Percentiles rank a stretch among this genome's conserved stretches.
Conservation (phyloP, 2,329 filamentous ascomycete genomes). For the Chrysoporthe cubensis region DNA sequence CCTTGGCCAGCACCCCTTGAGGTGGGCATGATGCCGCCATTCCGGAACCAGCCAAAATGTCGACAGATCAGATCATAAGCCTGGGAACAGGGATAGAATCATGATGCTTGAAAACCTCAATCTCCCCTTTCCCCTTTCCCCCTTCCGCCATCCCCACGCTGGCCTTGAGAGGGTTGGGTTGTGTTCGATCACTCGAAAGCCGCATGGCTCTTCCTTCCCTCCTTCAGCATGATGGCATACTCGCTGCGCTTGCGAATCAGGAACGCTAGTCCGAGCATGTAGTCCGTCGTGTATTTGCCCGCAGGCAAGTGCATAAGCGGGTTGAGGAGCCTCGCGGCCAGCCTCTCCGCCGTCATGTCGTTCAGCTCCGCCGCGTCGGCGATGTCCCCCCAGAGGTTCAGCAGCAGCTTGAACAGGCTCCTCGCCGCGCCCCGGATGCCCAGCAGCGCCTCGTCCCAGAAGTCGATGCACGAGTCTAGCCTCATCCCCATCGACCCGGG, state of each 20-base stretch:
- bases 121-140: neutral
- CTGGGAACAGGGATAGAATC: too few species aligned
- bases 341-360: constrained; percentile 49
- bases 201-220: constrained; percentile 35
- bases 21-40: too few species aligned
- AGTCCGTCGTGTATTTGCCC: constrained; percentile 43
- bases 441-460: constrained; percentile 50
- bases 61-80: too few species aligned
- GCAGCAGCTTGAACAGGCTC: constrained; percentile 46
- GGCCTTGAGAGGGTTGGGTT: too few species aligned
- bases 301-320: constrained; percentile 45
- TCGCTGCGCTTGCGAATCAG: constrained; percentile 48
- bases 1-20: too few species aligned
- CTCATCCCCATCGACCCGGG: constrained; percentile 40
- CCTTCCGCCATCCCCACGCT: too few species aligned
- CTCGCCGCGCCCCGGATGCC: constrained; percentile 43
- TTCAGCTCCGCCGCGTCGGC: constrained; percentile 44
- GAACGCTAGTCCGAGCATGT: constrained; percentile 48
- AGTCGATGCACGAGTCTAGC: constrained; percentile 48
- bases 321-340: constrained; percentile 44
- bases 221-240: constrained; percentile 43
- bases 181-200: constrained; percentile 27
- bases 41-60: too few species aligned
- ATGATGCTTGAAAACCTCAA: neutral
- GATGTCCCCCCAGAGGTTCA: constrained; percentile 49